A percentile compares a stretch with the other conserved stretches of the same genome.
Evolutionary conservation across 257 asterid species (phyloP).

Genomic region (Agastache rugosa): DNA sequence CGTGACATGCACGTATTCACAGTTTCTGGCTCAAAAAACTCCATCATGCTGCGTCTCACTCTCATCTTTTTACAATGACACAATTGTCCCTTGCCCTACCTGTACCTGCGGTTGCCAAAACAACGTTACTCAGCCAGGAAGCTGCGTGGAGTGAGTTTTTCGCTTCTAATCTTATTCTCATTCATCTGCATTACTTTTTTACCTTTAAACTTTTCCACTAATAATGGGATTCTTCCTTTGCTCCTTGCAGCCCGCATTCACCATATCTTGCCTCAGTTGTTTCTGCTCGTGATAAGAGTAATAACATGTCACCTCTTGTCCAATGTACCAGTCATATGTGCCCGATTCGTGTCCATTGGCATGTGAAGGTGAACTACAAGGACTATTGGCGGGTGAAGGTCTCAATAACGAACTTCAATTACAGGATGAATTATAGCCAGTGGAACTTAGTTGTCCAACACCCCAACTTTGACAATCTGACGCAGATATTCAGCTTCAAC

Average conservation of each 20-base stretch:
- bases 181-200: slow-evolving; percentile 9
- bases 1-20: slow-evolving; percentile 62
- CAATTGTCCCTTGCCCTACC: slow-evolving; percentile 62
- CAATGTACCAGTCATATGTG: slow-evolving; percentile 92
- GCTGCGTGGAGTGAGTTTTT: slow-evolving; percentile 55
- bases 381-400: slow-evolving; percentile 91
- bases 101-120: slow-evolving; percentile 62
- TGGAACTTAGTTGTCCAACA: slow-evolving; percentile 93
- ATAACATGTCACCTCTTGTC: slow-evolving; percentile 64
- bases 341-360: slow-evolving; percentile 93
- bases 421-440: slow-evolving; percentile 72
- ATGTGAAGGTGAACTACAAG: slow-evolving; percentile 79
- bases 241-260: slow-evolving; percentile 58
- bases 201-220: not conserved
- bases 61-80: slow-evolving; percentile 56
- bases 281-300: slow-evolving; percentile 57
- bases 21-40: slow-evolving; percentile 56
- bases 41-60: slow-evolving; percentile 63
- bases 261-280: slow-evolving; percentile 83
- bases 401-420: slow-evolving; percentile 80
- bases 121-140: slow-evolving; percentile 55
- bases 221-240: slow-evolving; percentile 15
- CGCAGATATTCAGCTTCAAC: slow-evolving; percentile 83
- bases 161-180: slow-evolving; percentile 8
- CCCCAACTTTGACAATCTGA: slow-evolving; percentile 88